Evolutionary conservation across 495 filamentous ascomycete genomes (phyloP), one percentile per base, ranked within the genome.

Genomic region (Achaetomiella virescens): DNA sequence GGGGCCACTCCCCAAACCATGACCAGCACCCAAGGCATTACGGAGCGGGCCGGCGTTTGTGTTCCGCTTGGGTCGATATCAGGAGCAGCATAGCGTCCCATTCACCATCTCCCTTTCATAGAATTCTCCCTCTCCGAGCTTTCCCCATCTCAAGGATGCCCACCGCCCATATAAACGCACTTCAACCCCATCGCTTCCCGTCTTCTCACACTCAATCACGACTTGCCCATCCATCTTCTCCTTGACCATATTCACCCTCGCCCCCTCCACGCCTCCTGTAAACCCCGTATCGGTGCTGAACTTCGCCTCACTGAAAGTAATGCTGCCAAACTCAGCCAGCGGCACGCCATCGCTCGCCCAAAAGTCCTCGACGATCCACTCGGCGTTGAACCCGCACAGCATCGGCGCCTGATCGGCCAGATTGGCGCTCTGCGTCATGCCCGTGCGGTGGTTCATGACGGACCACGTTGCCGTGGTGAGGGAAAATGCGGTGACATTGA

Each of bases 291-390:
- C 54, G 11, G 54, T 56, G 3, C 15, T 9, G 3, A 35, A 48
- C 36, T 12, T 11, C 24, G 44, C 38, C 3, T 20, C 14, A 0
- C 2, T 27, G 8, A 56, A 56, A 17, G 12, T 7, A 12, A 56
- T 21, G 14, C 24, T 36, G 3, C 37, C 54, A 37, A 56, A 56
- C 8, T 56, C 37, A 2, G 17, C 36, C 54, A 50, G 38, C 24
- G 54, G 54, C 37, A 50, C 54, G 11, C 46, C 54, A 9, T 50
- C 25, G 3, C 24, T 24, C 18, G 6, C 36, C 45, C 24, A 56
- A 24, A 50, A 56, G 46, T 56, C 54, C 46, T 56, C 45, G 46
- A 56, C 45, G 7, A 56, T 50, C 54, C 54, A 56, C 38, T 49
- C 45, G 33, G 54, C 37, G 37, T 11, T 42, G 45, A 44, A 43